Evolutionary conservation across 2,329 filamentous ascomycete species (phyloP), one percentile per base, ranked within the genome.

Genomic region (Ophiostoma piceae): DNA sequence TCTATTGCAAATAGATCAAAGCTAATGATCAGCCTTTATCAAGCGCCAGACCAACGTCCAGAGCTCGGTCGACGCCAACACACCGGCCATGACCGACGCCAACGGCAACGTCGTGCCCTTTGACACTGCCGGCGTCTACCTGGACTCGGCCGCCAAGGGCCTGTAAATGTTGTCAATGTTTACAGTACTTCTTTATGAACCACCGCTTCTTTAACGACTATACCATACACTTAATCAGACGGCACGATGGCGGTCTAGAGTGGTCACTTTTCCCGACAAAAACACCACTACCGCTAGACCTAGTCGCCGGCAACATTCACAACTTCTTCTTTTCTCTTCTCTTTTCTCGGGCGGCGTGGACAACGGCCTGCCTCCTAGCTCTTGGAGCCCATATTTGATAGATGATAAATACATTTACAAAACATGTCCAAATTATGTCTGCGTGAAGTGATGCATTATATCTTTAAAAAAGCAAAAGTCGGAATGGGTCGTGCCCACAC

Each of bases 71-170:
- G 75, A 79, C 41, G 79, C 80, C 73, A 78, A 79, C 69, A 74
- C 74, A 26, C 75, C 82, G 16, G 78, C 83, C 76, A 86, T 86
- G 84, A 79, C 80, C 51, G 79, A 82, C 72, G 73, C 74, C 26
- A 72, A 76, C 51, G 84, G 84, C 74, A 80, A 82, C 65, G 77
- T 84, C 71, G 73, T 85, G 26, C 74, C 78, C 37, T 86, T 84
- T 73, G 76, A 83, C 74, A 11, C 82, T 19, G 73, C 76, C 37
- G 77, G 77, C 14, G 83, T 85, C 73, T 77, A 81, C 77, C 77
- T 81, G 72, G 79, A 78, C 72, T 77, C 29, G 14, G 37, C 35
- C 22, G 39, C 39, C 65, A 66, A 66, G 37, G 51, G 57, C 12
- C 57, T 62, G 57, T 62, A 32, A 35, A 62, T 16, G 57, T 32